Evolutionary conservation across 495 filamentous ascomycete genomes (phyloP).

Genomic region (Aspergillus indologenus): DNA sequence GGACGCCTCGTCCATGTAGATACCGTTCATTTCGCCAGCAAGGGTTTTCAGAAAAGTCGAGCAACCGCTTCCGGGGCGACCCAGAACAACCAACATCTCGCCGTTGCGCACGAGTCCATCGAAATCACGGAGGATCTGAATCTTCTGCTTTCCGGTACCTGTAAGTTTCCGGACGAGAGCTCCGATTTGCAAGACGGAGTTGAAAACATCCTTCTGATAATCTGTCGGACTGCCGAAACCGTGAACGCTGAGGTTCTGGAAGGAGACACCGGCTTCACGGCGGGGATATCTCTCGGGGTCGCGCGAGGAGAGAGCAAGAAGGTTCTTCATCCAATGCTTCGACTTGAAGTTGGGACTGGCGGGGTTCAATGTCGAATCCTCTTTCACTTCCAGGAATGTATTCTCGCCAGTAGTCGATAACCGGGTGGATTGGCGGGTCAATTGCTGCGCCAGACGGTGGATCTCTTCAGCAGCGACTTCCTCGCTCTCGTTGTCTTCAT

Average conservation of each 20-base stretch:
- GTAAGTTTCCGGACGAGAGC: slow-evolving; percentile 42
- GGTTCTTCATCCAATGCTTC: slow-evolving; percentile 51
- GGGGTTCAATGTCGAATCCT: slow-evolving; percentile 47
- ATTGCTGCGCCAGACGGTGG: slow-evolving; percentile 42
- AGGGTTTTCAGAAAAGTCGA: slow-evolving; percentile 73
- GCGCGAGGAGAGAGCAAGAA: slow-evolving; percentile 45
- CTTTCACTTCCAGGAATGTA: slow-evolving; percentile 39
- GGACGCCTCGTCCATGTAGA: slow-evolving; percentile 56
- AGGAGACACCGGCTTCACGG: slow-evolving; percentile 45
- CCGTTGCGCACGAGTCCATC: slow-evolving; percentile 70
- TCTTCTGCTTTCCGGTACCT: slow-evolving; percentile 52
- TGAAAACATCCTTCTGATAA: slow-evolving; percentile 78
- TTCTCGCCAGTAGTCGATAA: slow-evolving; percentile 39
- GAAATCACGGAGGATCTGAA: slow-evolving; percentile 69
- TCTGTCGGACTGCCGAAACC: slow-evolving; percentile 75
- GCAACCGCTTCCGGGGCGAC: slow-evolving; percentile 69
- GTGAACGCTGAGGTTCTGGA: slow-evolving; percentile 68
- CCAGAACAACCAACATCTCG: slow-evolving; percentile 79
- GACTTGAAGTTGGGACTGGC: slow-evolving; percentile 46
- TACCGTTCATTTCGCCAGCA: slow-evolving; percentile 69
- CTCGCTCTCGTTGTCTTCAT: slow-evolving; percentile 24
- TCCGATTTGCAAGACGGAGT: slow-evolving; percentile 57
- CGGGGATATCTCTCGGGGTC: slow-evolving; percentile 46
- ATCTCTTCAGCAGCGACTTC: slow-evolving; percentile 37
- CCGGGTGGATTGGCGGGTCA: slow-evolving; percentile 47